A percentile compares a stretch with the other conserved stretches of the same genome.
Evolutionary conservation across 2,329 filamentous ascomycete genomes (phyloP).

Genomic region (Sporothrix pseudoabietina): DNA sequence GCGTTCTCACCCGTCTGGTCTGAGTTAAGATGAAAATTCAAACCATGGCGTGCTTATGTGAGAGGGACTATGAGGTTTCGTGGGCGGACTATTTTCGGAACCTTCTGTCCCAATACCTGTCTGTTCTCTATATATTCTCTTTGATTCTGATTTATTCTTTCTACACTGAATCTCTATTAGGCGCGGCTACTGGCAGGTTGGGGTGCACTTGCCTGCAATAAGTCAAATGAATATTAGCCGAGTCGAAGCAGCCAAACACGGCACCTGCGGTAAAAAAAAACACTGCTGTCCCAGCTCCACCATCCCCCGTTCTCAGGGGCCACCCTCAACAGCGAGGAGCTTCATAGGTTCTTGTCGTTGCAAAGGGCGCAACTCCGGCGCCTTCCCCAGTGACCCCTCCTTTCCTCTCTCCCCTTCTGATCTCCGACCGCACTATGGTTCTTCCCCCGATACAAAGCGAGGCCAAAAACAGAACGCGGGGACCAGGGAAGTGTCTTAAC

Average conservation of each 20-base stretch:
- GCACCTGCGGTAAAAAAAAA: neutral
- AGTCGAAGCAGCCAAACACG: constrained; percentile 9
- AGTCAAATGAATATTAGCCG: neutral
- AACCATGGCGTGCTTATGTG: no score
- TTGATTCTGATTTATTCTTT: neutral
- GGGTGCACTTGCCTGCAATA: neutral
- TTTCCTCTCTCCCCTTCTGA: constrained; percentile 20
- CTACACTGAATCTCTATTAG: neutral
- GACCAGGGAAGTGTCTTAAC: neutral
- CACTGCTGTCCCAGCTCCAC: constrained; percentile 5
- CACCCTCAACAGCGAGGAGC: neutral
- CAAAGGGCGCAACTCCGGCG: constrained; percentile 4
- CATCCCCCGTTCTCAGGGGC: neutral
- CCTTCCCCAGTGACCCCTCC: constrained; percentile 12
- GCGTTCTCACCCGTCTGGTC: neutral
- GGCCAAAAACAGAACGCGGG: neutral
- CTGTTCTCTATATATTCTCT: no score
- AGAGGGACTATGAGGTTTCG: neutral
- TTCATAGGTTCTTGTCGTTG: neutral
- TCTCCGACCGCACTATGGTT: constrained; percentile 12
- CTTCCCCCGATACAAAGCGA: constrained; percentile 20
- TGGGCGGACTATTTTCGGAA: neutral
- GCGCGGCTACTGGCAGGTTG: neutral
- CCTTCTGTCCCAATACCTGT: neutral
- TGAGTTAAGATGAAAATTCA: neutral